A percentile compares a stretch with the other conserved stretches of the same genome.
Conservation (phyloP, 192 early-diverging fungal species). For the Linnemannia elongata region DNA sequence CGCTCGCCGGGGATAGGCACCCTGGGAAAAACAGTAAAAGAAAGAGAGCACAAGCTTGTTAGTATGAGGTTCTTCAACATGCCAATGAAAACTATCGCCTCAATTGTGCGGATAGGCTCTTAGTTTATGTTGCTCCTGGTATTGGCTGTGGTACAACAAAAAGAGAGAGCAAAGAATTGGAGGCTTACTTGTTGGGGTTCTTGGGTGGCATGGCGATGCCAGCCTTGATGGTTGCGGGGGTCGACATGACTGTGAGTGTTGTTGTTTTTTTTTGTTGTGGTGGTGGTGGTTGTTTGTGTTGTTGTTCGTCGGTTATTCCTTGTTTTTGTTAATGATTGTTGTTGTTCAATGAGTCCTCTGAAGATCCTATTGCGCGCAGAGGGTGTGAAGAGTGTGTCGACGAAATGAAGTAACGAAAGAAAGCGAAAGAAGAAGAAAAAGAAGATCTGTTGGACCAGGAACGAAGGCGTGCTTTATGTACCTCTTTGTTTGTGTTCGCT, state of each 20-base stretch:
- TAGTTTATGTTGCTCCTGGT: too few relatives aligned
- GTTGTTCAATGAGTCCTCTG: not conserved
- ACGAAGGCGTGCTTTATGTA: conserved; percentile 19
- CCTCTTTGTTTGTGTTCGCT: not conserved
- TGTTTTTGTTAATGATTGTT: not conserved
- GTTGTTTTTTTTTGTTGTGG: not conserved
- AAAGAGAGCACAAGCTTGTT: not conserved
- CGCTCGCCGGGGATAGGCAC: conserved; percentile 75
- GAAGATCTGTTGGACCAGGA: not conserved
- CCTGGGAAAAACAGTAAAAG: conserved; percentile 21
- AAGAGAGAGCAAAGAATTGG: not conserved
- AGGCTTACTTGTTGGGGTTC: conserved; percentile 47
- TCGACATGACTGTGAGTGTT: conserved; percentile 28
- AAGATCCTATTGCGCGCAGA: not conserved
- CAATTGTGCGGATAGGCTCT: too few relatives aligned
- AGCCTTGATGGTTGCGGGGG: conserved; percentile 56
- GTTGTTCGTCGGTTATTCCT: not conserved
- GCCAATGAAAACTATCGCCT: too few relatives aligned
- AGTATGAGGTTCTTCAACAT: not conserved
- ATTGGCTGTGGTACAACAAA: not conserved
- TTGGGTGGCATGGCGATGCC: conserved; percentile 57
- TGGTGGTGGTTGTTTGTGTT: not conserved
- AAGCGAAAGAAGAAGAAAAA: conserved; percentile 8
- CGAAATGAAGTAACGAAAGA: conserved; percentile 5
- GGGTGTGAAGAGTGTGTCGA: not conserved